Percentiles rank a stretch among this genome's conserved stretches.
Evolutionary conservation across 257 asterid genomes (phyloP).

Genomic region (Paraleonurus japonicus): DNA sequence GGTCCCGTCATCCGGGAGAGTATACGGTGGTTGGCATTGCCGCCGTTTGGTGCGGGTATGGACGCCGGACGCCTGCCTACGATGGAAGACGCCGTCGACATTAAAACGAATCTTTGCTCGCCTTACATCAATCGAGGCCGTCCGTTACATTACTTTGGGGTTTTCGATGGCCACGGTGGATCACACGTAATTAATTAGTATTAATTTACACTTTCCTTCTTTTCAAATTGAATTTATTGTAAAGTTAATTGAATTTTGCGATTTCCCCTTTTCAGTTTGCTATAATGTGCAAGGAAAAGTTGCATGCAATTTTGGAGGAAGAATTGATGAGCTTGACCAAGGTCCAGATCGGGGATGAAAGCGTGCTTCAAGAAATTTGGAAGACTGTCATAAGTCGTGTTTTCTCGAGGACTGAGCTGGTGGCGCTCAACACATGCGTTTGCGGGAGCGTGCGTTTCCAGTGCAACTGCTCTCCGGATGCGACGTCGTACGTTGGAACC

Average conservation of each 20-base stretch:
- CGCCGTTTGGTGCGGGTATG: slow-evolving; percentile 22
- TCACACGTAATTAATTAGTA: slow-evolving; percentile 25
- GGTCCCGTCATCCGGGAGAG: no score
- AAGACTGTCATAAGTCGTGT: slow-evolving; percentile 16
- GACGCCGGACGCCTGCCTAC: slow-evolving; percentile 25
- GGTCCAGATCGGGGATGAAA: slow-evolving; percentile 14
- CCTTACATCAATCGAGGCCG: slow-evolving; percentile 22
- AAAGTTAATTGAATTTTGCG: not conserved
- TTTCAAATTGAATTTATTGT: not conserved
- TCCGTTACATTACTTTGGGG: slow-evolving; percentile 45
- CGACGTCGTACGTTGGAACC: slow-evolving; percentile 48
- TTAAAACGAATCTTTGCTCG: slow-evolving; percentile 24
- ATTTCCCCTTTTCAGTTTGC: slow-evolving; percentile 42
- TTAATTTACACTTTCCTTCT: not conserved
- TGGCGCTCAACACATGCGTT: slow-evolving; percentile 23
- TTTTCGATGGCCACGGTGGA: slow-evolving; percentile 51
- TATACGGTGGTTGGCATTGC: no score
- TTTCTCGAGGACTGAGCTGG: slow-evolving; percentile 26
- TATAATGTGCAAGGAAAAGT: slow-evolving; percentile 47
- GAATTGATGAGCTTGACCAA: slow-evolving; percentile 32
- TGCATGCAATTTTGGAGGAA: slow-evolving; percentile 57
- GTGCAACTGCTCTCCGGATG: slow-evolving; percentile 47
- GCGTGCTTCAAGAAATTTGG: slow-evolving; percentile 35
- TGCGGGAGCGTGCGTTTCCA: slow-evolving; percentile 22
- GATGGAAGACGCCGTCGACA: slow-evolving; percentile 43